Conservation (phyloP, 2,329 filamentous ascomycete species). For the Dothistroma pini region DNA sequence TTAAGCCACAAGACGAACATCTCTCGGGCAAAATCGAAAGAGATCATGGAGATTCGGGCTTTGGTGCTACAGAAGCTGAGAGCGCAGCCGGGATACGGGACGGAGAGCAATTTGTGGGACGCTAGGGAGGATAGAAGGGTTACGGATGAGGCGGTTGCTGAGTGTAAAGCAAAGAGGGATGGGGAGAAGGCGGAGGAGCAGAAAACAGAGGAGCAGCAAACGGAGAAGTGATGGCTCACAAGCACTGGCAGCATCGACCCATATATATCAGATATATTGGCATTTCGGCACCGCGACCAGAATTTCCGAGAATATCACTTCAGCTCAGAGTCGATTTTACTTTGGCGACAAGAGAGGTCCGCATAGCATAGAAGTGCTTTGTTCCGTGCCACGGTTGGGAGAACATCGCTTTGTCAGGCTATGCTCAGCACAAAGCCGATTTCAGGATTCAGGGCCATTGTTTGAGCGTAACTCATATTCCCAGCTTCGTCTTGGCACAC, state of each 20-base stretch:
- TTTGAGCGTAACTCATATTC: background rate
- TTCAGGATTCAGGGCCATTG: background rate
- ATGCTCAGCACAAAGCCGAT: background rate
- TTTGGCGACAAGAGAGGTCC: too few relatives aligned
- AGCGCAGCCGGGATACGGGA: background rate
- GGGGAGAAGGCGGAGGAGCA: conserved; percentile 29
- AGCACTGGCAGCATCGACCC: too few relatives aligned
- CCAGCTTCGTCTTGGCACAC: background rate
- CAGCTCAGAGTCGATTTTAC: too few relatives aligned
- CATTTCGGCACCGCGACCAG: too few relatives aligned
- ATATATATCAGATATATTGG: too few relatives aligned
- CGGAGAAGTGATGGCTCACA: background rate
- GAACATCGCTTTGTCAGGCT: background rate
- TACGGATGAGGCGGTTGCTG: background rate
- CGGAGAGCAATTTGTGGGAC: background rate
- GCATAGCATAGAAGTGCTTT: too few relatives aligned
- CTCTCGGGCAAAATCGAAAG: background rate
- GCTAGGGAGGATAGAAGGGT: background rate
- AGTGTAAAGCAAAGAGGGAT: background rate
- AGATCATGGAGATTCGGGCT: background rate
- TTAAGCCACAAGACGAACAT: background rate
- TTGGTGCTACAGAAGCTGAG: background rate
- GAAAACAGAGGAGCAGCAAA: conserved; percentile 13
- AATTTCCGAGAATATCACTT: too few relatives aligned
- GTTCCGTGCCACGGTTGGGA: too few relatives aligned